phyloP scores from a whole-genome alignment of 257 asterid species.

The Mentha longifolia region DNA sequence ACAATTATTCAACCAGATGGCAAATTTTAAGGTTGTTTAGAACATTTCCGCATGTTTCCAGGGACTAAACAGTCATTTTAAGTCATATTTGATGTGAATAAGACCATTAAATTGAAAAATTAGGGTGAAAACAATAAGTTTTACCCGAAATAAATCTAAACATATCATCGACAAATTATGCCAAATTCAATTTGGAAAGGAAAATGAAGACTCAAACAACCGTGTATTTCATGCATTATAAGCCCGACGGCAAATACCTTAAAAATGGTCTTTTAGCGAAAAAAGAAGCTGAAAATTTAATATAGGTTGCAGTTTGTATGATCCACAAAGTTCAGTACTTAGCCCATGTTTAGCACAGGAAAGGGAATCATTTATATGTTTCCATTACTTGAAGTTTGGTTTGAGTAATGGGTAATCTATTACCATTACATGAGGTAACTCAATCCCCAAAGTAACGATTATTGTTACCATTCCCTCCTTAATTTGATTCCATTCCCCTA shows the following conservation, averaged over 20 bases:
- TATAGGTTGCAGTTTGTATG: background rate
- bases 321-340: background rate
- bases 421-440: too few relatives aligned
- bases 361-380: too few relatives aligned
- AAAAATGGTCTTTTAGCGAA: background rate
- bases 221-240: background rate
- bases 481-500: too few relatives aligned
- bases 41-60: background rate
- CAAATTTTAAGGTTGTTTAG: background rate
- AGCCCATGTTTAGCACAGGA: too few relatives aligned
- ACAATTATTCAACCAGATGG: background rate
- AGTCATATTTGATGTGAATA: background rate
- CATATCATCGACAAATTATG: background rate
- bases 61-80: background rate
- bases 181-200: background rate
- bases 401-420: too few relatives aligned
- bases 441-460: too few relatives aligned
- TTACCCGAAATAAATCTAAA: background rate
- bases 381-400: too few relatives aligned
- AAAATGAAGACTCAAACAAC: background rate
- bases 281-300: background rate
- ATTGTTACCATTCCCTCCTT: too few relatives aligned
- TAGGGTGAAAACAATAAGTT: background rate
- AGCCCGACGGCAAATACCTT: background rate
- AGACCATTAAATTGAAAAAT: background rate